Evolutionary conservation across 2,329 filamentous ascomycete genomes (phyloP), one percentile per base, ranked within the genome.

Genomic region (Didymella keratinophila): DNA sequence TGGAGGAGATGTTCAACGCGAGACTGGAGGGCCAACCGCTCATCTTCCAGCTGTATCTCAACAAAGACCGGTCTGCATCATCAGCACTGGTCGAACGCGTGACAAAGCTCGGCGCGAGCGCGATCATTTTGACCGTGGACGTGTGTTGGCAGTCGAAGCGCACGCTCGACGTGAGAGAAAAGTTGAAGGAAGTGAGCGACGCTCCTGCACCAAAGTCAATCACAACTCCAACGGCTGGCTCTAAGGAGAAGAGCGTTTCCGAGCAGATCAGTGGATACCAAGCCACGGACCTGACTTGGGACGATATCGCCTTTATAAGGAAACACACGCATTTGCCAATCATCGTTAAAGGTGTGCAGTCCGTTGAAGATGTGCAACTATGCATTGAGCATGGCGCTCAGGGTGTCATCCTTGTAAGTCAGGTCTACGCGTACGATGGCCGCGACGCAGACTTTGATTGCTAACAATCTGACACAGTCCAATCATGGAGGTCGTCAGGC

Each of bases 181-280:
- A 53, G 21, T 10, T 53, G 18, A 46, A 41, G 36, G 51, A 53
- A 25, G 14, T 16, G 8, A 32, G 11, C 34, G 34, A 53, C 7
- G 16, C 5, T 20, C 43, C 51, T 8, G 21, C 23, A n/a, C 51
- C 42, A 4, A 46, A 46, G 18, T 39, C 43, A 32, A 41, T 41
- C 14, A 25, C 25, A 3, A 7, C 43, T 6, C 23, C 34, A 25
- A 23, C 23, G 11, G 18, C n/a, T 28, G 16, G 23, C 10, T n/a
- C 42, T 12, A 41, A 41, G 10, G 43, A 32, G 8, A 47, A 46
- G 42, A 53, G 51, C 18, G 25, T 53, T 16, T 53, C 51, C 4
- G 51, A 53, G 25, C 51, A 53, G 34, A 53, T 53, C 18, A 53
- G 51, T 20, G 51, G 51, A 2, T 53, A 53, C n/a, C 51, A 53